phyloP scores from a whole-genome alignment of 345 rosid species.

The Pelargonium nanum region DNA sequence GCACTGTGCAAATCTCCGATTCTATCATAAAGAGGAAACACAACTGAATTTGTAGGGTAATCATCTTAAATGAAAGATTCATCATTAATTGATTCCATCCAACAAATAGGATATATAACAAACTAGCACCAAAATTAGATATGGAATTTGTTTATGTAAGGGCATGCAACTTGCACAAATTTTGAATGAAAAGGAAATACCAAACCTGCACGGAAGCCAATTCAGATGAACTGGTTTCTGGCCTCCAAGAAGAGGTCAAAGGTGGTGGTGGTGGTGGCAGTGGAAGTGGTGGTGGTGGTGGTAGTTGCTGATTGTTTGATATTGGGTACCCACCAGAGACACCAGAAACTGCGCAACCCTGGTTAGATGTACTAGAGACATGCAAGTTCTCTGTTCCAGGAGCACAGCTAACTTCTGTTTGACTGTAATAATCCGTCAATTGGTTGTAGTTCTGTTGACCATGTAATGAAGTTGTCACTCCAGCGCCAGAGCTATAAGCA shows the following conservation, averaged over 20 bases:
- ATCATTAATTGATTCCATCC: not conserved
- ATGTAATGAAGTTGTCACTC: conserved; percentile 45
- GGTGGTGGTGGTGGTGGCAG: conserved; percentile 22
- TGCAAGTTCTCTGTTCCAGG: conserved; percentile 89
- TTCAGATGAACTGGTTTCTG: conserved; percentile 45
- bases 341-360: conserved; percentile 42
- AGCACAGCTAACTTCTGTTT: conserved; percentile 92
- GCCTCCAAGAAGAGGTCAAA: conserved; percentile 52
- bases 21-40: not conserved
- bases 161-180: not conserved
- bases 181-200: conserved; percentile 8
- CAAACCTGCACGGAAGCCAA: conserved; percentile 67
- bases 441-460: conserved; percentile 77
- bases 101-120: not conserved
- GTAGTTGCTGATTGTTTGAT: conserved; percentile 47
- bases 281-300: not conserved
- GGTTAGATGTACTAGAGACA: conserved; percentile 41
- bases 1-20: not conserved
- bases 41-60: not conserved
- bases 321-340: conserved; percentile 44
- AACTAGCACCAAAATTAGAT: not conserved
- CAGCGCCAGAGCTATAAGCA: conserved; percentile 41
- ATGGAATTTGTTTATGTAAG: conserved; percentile 3
- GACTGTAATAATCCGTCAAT: conserved; percentile 78
- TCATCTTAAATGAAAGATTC: not conserved